Evolutionary conservation across 2,329 filamentous ascomycete genomes (phyloP).

Genomic region (Nakataea oryzae): DNA sequence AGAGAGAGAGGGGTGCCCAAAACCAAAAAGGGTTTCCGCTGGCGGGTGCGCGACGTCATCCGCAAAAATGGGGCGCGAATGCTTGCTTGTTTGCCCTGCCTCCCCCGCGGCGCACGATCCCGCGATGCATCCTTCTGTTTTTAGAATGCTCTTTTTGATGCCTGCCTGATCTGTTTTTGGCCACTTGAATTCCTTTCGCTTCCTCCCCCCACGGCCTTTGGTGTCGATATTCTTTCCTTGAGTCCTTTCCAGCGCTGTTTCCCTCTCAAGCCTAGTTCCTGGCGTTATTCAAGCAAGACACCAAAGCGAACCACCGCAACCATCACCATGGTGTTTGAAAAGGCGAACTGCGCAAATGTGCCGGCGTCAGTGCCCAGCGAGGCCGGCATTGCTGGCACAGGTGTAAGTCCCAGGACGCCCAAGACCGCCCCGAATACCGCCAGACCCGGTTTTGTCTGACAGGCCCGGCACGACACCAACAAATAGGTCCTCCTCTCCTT

Average conservation of each 20-base stretch:
- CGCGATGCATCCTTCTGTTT: too few species aligned
- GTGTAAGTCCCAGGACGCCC: conserved; percentile 28
- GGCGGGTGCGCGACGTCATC: neutral
- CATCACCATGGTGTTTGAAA: conserved; percentile 7
- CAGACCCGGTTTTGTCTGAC: neutral
- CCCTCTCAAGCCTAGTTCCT: too few species aligned
- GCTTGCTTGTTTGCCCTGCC: too few species aligned
- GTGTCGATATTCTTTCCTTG: neutral
- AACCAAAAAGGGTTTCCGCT: neutral
- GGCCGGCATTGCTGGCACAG: conserved; percentile 45
- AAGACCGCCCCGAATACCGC: neutral
- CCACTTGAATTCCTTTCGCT: neutral
- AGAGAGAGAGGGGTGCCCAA: neutral
- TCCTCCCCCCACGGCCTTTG: neutral
- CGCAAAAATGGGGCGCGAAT: neutral
- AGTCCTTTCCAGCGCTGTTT: neutral
- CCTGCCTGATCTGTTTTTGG: neutral
- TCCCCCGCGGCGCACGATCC: too few species aligned
- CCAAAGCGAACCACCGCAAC: too few species aligned
- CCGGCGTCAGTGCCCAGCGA: conserved; percentile 36
- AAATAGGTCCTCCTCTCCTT: conserved; percentile 51
- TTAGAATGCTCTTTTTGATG: neutral
- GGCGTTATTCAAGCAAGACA: neutral
- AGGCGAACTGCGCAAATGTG: conserved; percentile 28
- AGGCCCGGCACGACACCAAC: too few species aligned